Evolutionary conservation across 2,329 filamentous ascomycete genomes (phyloP).

Genomic region (Coniochaeta ligniaria): DNA sequence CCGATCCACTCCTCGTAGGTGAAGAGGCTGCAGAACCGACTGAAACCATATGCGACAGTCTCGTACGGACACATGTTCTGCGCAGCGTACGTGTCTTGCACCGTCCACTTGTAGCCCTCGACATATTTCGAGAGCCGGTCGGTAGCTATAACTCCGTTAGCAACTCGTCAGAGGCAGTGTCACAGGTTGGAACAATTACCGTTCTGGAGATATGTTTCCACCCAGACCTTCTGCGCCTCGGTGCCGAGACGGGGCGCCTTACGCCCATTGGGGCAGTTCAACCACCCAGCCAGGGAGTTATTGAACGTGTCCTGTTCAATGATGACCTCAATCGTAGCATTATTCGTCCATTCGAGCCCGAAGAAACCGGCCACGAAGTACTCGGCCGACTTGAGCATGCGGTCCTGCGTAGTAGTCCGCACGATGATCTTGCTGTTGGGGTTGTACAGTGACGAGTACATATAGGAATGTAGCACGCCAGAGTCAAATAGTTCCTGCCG

Average conservation of each 20-base stretch:
- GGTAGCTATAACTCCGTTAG: slow-evolving; percentile 35
- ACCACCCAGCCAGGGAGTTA: slow-evolving; percentile 62
- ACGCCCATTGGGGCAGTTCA: slow-evolving; percentile 57
- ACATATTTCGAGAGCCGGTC: slow-evolving; percentile 49
- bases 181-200: slow-evolving; percentile 22
- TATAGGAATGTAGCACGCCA: slow-evolving; percentile 62
- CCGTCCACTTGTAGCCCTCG: slow-evolving; percentile 54
- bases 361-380: slow-evolving; percentile 78
- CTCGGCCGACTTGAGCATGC: slow-evolving; percentile 71
- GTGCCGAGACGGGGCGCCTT: slow-evolving; percentile 39
- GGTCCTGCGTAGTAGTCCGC: slow-evolving; percentile 67
- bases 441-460: slow-evolving; percentile 65
- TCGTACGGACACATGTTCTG: slow-evolving; percentile 73
- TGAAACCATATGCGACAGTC: slow-evolving; percentile 65
- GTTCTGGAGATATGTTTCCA: slow-evolving; percentile 55
- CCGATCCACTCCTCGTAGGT: slow-evolving; percentile 67
- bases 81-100: slow-evolving; percentile 56
- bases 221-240: slow-evolving; percentile 53
- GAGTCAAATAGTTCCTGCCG: slow-evolving; percentile 68
- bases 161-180: slow-evolving; percentile 1
- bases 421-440: slow-evolving; percentile 66
- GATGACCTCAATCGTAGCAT: slow-evolving; percentile 65
- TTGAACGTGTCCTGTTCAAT: slow-evolving; percentile 60
- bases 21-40: slow-evolving; percentile 66
- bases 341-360: slow-evolving; percentile 64